phyloP scores from a whole-genome alignment of 129 eudicot species.

The Smallanthus sonchifolius region DNA sequence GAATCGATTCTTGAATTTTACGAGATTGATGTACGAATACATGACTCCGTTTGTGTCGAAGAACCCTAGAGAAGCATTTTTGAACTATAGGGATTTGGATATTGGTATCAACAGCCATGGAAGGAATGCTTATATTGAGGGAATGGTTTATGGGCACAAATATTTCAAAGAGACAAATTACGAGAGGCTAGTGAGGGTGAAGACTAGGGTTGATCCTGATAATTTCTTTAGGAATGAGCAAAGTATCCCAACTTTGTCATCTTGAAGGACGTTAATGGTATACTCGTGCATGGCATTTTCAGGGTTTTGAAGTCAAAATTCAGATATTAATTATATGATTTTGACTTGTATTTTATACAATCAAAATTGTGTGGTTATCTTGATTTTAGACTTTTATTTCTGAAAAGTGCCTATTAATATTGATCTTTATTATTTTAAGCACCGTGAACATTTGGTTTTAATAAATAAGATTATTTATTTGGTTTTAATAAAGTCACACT shows the following conservation, averaged over 20 bases:
- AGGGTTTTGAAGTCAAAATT: neutral
- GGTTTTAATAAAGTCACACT: neutral
- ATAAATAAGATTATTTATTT: neutral
- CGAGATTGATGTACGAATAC: constrained; percentile 28
- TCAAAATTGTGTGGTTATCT: neutral
- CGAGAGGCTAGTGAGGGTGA: constrained; percentile 35
- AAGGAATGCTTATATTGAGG: constrained; percentile 26
- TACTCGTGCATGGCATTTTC: neutral
- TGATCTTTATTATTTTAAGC: neutral
- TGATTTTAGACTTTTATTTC: neutral
- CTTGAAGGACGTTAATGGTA: neutral
- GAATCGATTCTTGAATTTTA: constrained; percentile 19
- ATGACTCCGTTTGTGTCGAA: constrained; percentile 50
- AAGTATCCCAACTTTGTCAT: constrained; percentile 36
- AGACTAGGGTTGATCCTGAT: constrained; percentile 38
- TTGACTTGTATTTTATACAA: neutral
- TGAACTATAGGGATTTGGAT: constrained; percentile 52
- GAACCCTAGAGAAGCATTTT: constrained; percentile 47
- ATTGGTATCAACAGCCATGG: constrained; percentile 41
- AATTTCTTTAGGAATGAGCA: constrained; percentile 52
- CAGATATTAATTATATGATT: neutral
- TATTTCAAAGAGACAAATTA: constrained; percentile 39
- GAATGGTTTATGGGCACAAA: constrained; percentile 37
- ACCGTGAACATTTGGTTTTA: neutral
- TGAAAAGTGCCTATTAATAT: neutral